Evolutionary conservation across 2,329 filamentous ascomycete species (phyloP), one percentile per base, ranked within the genome.

Genomic region (Pseudocercospora eumusae): DNA sequence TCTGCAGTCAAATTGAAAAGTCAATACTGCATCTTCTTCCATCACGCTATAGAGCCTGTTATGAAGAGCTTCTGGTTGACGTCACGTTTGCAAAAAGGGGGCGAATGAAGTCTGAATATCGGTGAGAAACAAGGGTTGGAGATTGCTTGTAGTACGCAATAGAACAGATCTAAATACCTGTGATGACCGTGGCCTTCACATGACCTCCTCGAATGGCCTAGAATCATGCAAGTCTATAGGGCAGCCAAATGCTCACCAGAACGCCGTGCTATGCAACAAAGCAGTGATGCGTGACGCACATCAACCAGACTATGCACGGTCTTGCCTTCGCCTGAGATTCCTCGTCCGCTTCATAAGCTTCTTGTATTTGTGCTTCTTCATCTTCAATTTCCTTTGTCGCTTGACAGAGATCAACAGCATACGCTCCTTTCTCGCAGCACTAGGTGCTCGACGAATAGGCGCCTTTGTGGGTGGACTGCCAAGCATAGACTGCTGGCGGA

Each of bases 321-420:
- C 91, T 72, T 95, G 82, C 82, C 93, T 96, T 75, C 92, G 87
- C 75, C 93, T 88, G 81, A 92, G 78, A 75, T 91, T 93, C 76
- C 93, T 87, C 74, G 93, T 97, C 78, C 87, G 86, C 83, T 89
- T 91, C 90, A 96, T 92, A 70, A 98, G 83, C 86, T 99, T 99
- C 92, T 97, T 98, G 80, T 96, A 96, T 88, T 99, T 99, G 86
- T 98, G 93, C 86, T 98, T 99, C 90, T 99, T 99, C 93, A 99
- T 99, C 86, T 92, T 96, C 74, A 97, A 81, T 81, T 95, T 96
- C 75, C 92, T 84, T 79, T 96, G 92, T 77, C 95, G 85, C 83
- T 89, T 92, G 70, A 97, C 93, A 74, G 91, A 96, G 75, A 99
- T 92, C 66, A 92, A 86, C 64, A 88, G 80, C 88, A 96, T 93